Evolutionary conservation across 768 basidiomycete genomes (phyloP).

Genomic region (Amyloporia xantha): DNA sequence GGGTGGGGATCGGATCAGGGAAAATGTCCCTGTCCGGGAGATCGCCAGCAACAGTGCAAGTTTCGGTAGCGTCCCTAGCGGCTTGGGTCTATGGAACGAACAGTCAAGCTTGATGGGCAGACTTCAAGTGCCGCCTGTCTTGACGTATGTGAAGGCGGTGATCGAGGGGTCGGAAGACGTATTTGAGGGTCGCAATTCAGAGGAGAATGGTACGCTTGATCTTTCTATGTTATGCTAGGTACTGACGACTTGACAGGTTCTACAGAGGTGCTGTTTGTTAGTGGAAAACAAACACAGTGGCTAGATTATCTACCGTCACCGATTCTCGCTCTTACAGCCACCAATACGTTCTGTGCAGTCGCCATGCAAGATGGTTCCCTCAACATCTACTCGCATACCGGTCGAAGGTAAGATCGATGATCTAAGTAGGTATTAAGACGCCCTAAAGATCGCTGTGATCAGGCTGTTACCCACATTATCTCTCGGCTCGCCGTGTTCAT

Average conservation of each 20-base stretch:
- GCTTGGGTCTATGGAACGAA: slow-evolving; percentile 8
- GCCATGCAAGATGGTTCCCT: slow-evolving; percentile 75
- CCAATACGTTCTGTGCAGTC: slow-evolving; percentile 63
- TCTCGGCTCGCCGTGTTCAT: slow-evolving; percentile 63
- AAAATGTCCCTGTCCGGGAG: slow-evolving; percentile 46
- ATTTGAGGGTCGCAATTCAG: slow-evolving; percentile 76
- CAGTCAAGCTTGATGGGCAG: slow-evolving; percentile 18
- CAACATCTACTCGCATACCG: slow-evolving; percentile 79
- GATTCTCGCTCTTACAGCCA: slow-evolving; percentile 59
- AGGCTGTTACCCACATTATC: slow-evolving; percentile 76
- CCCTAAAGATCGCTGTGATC: neutral
- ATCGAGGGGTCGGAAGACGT: slow-evolving; percentile 64
- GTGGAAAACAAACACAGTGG: slow-evolving; percentile 74
- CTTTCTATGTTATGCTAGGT: neutral
- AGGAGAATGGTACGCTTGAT: slow-evolving; percentile 44
- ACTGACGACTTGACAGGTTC: slow-evolving; percentile 33
- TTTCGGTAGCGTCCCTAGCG: neutral
- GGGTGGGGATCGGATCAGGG: slow-evolving; percentile 59
- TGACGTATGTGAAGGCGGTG: slow-evolving; percentile 31
- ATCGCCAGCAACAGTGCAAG: slow-evolving; percentile 25
- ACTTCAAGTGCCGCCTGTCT: slow-evolving; percentile 47
- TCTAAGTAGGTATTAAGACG: neutral
- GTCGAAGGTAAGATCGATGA: slow-evolving; percentile 56
- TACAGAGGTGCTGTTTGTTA: slow-evolving; percentile 61
- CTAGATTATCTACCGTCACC: slow-evolving; percentile 80